phyloP scores from a whole-genome alignment of 164 flowering plant genomes.

The grape (Vitis vinifera) region DNA sequence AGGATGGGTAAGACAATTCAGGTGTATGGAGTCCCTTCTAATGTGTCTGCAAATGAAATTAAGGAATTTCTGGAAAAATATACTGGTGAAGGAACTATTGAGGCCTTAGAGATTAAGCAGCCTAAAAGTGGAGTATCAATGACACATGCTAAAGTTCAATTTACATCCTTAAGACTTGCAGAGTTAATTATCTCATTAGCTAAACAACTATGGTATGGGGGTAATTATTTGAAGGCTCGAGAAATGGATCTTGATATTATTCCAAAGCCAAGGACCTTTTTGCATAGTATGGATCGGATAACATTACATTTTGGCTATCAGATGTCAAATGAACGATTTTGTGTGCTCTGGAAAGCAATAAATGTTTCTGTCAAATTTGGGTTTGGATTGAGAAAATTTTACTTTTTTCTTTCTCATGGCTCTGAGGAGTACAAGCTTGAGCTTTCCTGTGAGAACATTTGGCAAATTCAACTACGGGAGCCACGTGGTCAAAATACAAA shows the following conservation, averaged over 20 bases:
- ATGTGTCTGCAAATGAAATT: conserved; percentile 37
- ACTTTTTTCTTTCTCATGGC: conserved; percentile 22
- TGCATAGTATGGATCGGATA: conserved; percentile 33
- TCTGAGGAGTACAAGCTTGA: conserved; percentile 44
- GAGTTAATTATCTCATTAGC: conserved; percentile 35
- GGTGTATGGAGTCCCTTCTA: conserved; percentile 52
- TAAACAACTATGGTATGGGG: conserved; percentile 32
- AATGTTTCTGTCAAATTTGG: conserved; percentile 53
- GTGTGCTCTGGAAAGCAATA: conserved; percentile 34
- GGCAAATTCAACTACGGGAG: conserved; percentile 61
- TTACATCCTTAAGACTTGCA: conserved; percentile 32
- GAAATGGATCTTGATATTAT: conserved; percentile 44
- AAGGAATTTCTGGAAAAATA: conserved; percentile 45
- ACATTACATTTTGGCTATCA: conserved; percentile 66
- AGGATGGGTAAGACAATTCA: conserved; percentile 61
- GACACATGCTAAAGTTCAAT: conserved; percentile 64
- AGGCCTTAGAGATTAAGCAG: conserved; percentile 46
- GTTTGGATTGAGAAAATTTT: conserved; percentile 31
- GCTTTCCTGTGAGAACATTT: conserved; percentile 59
- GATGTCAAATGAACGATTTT: conserved; percentile 44
- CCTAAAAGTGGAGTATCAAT: conserved; percentile 27
- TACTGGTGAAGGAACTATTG: conserved; percentile 57
- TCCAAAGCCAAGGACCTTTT: conserved; percentile 43
- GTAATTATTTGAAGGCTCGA: conserved; percentile 40
- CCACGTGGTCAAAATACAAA: conserved; percentile 31